Base-by-base conservation (phyloP, 1,284 basidiomycete genomes). In the Malassezia brasiliensis region DNA sequence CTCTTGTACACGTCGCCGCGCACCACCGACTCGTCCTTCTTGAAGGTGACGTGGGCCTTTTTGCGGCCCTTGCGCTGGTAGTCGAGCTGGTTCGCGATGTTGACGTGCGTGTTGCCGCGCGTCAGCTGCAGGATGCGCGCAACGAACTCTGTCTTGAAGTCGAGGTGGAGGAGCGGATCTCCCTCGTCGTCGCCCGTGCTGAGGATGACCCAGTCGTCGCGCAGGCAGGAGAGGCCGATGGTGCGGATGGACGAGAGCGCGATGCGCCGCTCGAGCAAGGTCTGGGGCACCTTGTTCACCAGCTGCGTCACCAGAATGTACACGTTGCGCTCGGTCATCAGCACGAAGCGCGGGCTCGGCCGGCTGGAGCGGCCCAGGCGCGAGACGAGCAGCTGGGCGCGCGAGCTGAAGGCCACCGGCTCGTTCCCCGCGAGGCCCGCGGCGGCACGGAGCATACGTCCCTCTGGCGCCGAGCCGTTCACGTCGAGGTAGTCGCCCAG, bases 21-120 rank as follows among this genome's bases (percentile, higher is more conserved):
- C 53, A 82, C 83, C 17, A 93, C 78, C 11, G 83, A 84, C 75
- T 94, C 90, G 72, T 96, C 90, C 78, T 88, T 96, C 68, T 85
- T 77, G 63, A 90, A 86, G 72, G 87, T 87, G 77, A 99, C 90
- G 53, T 83, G 79, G 2, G 86, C 84, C 72, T 85, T 85, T 79
- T 98, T 99, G 66, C 93, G 91, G 77, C 90, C 96, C 82, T 96
- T 98, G 81, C 98, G 98, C 38, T 81, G 80, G 74, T 94, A 98
- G 40, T 74, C 69, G 17, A 74, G 60, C 30, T 44, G 54, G 53
- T 58, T 63, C 2, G 68, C 60, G 47, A 74, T 57, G 14, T 59
- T 59, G 34, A 98, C 78, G 56, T 79, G 84, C 58, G 90, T 81
- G 56, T 82, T 84, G 2, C 84, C 88, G 67, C 85, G 84, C 1